Base-by-base conservation (phyloP, 2,329 filamentous ascomycete species). In the Nigrospora sphaerica region DNA sequence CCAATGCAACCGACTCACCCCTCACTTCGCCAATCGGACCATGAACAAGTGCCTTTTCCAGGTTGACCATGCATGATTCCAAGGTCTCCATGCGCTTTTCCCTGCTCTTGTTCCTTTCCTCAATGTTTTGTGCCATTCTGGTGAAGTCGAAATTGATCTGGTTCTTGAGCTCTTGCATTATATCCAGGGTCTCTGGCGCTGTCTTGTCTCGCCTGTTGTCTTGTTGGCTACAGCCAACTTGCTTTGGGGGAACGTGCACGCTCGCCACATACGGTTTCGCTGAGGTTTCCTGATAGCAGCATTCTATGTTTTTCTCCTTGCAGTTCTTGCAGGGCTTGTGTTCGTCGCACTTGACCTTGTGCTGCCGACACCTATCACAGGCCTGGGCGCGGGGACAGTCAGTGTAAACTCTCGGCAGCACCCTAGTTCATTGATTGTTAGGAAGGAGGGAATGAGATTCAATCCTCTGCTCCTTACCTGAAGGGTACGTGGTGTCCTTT, bases 261-360 rank as follows among this genome's bases (percentile, higher is more conserved):
- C 19, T 7, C 19, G 19, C 44, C 33, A 72, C 85, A 63, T 75
- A 95, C 88, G 93, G 92, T 61, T 95, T 93, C 14, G 89, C 89
- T 18, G 89, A 86, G 6, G 93, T 86, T 60, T 96, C 91, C 53
- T 91, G 83, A 65, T 96, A 97, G 64, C 88, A 83, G 70, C 88
- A 98, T 44, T 83, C 77, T 32, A 89, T 76, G 54, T 79, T 83
- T 62, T 95, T 95, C 55, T 97, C 91, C 57, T 85, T 86, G 64
- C 93, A 98, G 57, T 85, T 88, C 61, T 89, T 92, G 57, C 86
- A 85, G 2, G 86, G 90, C 53, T 86, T 83, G 12, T 83, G 83
- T 70, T 95, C 90, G 57, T 95, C 89, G 62, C 90, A 95, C 67
- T 95, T 95, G 14, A 89, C 89, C 66, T 95, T 95, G 35, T 92